Evolutionary conservation across 78 protist species (phyloP), one percentile per base, ranked within the genome.

Genomic region (Bodo saltans): DNA sequence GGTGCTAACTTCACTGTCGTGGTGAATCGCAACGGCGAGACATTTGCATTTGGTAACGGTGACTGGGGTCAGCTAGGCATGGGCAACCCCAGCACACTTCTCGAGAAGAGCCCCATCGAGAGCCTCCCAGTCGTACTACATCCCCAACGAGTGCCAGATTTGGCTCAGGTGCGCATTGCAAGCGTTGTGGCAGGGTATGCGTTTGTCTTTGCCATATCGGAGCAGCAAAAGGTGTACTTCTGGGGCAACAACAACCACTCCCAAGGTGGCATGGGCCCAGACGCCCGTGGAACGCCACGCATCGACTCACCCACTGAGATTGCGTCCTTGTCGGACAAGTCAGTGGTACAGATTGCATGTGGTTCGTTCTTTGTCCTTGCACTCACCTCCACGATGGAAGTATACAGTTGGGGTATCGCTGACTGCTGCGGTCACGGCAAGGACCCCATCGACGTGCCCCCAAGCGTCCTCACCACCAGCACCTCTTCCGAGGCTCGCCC

Each of bases 381-480:
- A 28, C 29, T 42, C 35, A 75, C 80, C 29, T 8, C 39, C 70
- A 25, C 26, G 37, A 68, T 52, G 8, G 37, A 40, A 29, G 80
- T 75, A 34, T 75, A 29, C 30, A 28, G 69, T 35, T 75, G 80
- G 80, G 80, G 80, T 38, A 26, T 40, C 41, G n/a, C 17, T 27
- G 73, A 33, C 12, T 70, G 73, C 73, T 70, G 73, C 73, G 73
- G 73, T 8, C 34, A 70, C 26, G 60, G 60, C 17, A 23, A 8
- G n/a, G 60, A 47, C 60, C 8, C 8, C n/a, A 17, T 47, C 60
- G 60, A 23, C 60, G 60, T 17, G n/a, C 60, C 60, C n/a, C n/a
- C 60, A 17, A 23, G n/a, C 60, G 60, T 17, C n/a, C 8, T 8
- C 60, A 47, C 17, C n/a, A 23, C 60, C n/a, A 47, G 60, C 60